Evolutionary conservation across 1,284 basidiomycete genomes (phyloP).

Genomic region (Taiwanofungus camphoratus): DNA sequence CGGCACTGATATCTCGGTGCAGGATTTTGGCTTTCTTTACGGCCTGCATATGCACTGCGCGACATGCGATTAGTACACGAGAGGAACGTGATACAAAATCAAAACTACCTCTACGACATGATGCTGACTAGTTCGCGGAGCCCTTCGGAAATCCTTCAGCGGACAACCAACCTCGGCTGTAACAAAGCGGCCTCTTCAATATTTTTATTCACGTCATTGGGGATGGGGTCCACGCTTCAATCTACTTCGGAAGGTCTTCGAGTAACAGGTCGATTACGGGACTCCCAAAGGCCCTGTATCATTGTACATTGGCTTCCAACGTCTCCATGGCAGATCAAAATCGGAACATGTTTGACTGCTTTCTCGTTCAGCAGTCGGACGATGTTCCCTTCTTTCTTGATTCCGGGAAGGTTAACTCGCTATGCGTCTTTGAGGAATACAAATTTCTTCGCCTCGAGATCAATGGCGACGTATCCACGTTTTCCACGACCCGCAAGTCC

Average conservation of each 20-base stretch:
- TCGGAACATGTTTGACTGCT: not conserved
- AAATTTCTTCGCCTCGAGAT: not conserved
- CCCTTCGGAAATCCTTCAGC: conserved; percentile 6
- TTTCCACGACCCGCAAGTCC: not conserved
- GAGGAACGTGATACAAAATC: conserved; percentile 2
- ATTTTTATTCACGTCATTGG: too few relatives aligned
- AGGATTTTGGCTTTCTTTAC: not conserved
- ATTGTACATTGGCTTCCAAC: not conserved
- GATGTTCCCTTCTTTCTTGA: not conserved
- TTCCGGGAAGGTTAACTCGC: not conserved
- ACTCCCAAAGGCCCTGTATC: not conserved
- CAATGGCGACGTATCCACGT: not conserved
- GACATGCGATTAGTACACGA: not conserved
- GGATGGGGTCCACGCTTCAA: too few relatives aligned
- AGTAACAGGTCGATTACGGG: too few relatives aligned
- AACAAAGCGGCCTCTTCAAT: too few relatives aligned
- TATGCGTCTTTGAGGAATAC: not conserved
- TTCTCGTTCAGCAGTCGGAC: not conserved
- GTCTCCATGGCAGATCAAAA: not conserved
- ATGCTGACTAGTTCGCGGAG: conserved; percentile 3
- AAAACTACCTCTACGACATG: conserved; percentile 5
- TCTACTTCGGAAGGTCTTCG: too few relatives aligned
- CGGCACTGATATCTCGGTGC: not conserved
- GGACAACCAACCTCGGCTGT: too few relatives aligned
- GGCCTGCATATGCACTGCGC: not conserved